Base-by-base conservation (phyloP, 2,329 filamentous ascomycete species). In the Claviceps sorghi region DNA sequence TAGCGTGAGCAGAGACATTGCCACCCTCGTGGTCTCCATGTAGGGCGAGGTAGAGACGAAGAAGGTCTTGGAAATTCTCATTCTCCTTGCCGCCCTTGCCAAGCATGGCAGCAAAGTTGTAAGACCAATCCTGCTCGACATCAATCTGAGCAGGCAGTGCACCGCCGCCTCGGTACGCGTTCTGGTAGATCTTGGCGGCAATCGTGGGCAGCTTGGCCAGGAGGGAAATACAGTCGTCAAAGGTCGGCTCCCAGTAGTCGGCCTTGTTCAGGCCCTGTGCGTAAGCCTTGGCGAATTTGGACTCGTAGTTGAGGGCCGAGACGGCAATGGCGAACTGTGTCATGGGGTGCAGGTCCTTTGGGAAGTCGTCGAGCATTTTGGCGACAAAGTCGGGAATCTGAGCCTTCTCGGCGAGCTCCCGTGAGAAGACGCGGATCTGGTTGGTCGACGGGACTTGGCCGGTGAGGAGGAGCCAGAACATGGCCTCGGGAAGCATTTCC, bases 391-490 rank as follows among this genome's bases (percentile, higher is more conserved):
- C 73, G 26, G 93, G 93, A 50, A 98, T 80, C 61, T 80, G 74
- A 22, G 86, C 85, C 72, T 96, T 84, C 67, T 90, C 84, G 50
- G 93, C 93, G 26, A 97, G 77, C 68, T 97, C 84, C 54, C 83
- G 80, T 47, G 88, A 95, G 61, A 98, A 82, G 45, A 72, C 75
- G 62, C 91, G 86, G 57, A 93, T 81, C 70, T 98, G 93, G 56
- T 74, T 73, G 22, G 83, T 84, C 1, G 86, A 87, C 26, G 93
- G 93, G 22, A 97, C 86, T 69, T 94, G 79, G 54, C 93, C 93
- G 10, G 93, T 98, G 60, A 98, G 77, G 49, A 98, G 82, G 43
- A 97, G 82, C 93, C 93, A 98, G 78, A 98, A 98, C 93, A 98
- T 98, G 69, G 91, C 83, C 72, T 98, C 93, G 48, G 93, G 93